These are phyloP conservation scores for Neostapfia colusana DNA, from an alignment of 176 grass and related monocot species.

Conservation along the genomic window DNA sequence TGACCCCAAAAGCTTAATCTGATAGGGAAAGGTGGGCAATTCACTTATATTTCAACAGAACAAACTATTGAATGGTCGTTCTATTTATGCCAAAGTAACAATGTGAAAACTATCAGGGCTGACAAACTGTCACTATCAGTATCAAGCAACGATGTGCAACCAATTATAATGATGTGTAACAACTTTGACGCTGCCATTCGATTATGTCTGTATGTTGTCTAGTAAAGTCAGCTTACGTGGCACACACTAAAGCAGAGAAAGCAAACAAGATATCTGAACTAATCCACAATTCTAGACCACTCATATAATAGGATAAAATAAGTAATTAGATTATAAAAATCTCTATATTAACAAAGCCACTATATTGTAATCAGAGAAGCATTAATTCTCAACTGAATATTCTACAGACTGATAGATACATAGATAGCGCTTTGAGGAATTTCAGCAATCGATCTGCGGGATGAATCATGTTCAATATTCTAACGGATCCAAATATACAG, in stretches of 20 bases:
- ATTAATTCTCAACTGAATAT: too few species aligned
- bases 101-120: constrained; percentile 25
- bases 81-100: constrained; percentile 23
- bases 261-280: constrained; percentile 33
- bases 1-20: too few species aligned
- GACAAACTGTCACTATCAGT: constrained; percentile 40
- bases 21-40: too few species aligned
- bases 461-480: too few species aligned
- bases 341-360: neutral
- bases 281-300: constrained; percentile 24
- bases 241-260: constrained; percentile 33
- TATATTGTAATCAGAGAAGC: too few species aligned
- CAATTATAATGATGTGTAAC: constrained; percentile 37
- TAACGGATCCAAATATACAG: too few species aligned
- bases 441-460: too few species aligned
- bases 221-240: constrained; percentile 44
- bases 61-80: too few species aligned
- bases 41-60: too few species aligned
- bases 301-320: constrained; percentile 16
- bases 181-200: constrained; percentile 20
- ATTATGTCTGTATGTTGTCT: constrained; percentile 23
- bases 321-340: constrained; percentile 21
- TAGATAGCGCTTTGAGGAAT: too few species aligned
- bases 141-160: constrained; percentile 36
- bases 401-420: too few species aligned